Conservation (phyloP, 2,329 filamentous ascomycete genomes). For the Microsporum ferrugineum region DNA sequence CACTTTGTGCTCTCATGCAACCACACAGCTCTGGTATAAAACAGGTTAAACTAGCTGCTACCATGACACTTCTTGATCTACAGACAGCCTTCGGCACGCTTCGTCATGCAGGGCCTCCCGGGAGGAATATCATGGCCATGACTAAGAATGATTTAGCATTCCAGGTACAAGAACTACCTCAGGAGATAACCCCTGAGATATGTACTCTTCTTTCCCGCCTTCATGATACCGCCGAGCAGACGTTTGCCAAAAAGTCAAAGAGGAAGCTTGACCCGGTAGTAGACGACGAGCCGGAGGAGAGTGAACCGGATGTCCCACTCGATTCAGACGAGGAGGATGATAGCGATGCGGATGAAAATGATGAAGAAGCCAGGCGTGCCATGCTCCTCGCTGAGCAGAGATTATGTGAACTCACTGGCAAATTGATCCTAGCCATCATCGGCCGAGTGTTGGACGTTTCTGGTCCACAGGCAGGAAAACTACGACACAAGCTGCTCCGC, state of each 20-base stretch:
- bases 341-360: constrained; percentile 24
- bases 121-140: constrained; percentile 32
- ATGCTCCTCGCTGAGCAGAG: constrained; percentile 70
- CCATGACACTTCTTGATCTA: constrained; percentile 68
- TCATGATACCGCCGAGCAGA: constrained; percentile 64
- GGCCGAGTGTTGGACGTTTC: constrained; percentile 60
- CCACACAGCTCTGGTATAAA: constrained; percentile 52
- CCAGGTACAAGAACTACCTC: constrained; percentile 52
- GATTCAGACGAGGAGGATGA: constrained; percentile 31
- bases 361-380: constrained; percentile 40
- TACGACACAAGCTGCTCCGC: constrained; percentile 60
- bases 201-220: constrained; percentile 60
- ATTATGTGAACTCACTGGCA: constrained; percentile 73
- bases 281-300: constrained; percentile 54
- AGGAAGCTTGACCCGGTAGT: constrained; percentile 28
- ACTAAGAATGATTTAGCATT: constrained; percentile 39
- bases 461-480: constrained; percentile 48
- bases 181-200: constrained; percentile 54
- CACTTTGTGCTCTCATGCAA: constrained; percentile 41
- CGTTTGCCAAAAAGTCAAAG: constrained; percentile 57
- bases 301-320: constrained; percentile 49
- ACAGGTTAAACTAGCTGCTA: constrained; percentile 62
- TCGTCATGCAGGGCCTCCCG: constrained; percentile 37
- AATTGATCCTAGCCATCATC: constrained; percentile 69
- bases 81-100: constrained; percentile 69